phyloP scores from a whole-genome alignment of 345 rosid genomes.

The Citrus medica region DNA sequence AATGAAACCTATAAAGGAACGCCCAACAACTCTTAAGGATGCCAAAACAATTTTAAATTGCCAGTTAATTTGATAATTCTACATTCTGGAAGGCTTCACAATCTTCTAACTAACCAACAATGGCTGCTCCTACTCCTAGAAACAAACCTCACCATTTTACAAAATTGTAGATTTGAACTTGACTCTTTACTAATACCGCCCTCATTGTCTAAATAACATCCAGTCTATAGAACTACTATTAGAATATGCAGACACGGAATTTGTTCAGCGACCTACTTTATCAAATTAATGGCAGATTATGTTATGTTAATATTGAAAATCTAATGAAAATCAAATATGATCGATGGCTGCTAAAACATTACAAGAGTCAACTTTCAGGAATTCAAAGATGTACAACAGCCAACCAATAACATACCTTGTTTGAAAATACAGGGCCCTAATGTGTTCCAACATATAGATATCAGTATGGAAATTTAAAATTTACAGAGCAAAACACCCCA shows the following conservation, averaged over 20 bases:
- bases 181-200: no score
- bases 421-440: not conserved
- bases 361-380: not conserved
- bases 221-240: no score
- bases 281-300: no score
- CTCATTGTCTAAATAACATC: no score
- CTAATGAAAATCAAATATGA: not conserved
- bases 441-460: constrained; percentile 11
- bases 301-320: not conserved
- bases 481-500: constrained; percentile 14
- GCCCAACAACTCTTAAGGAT: not conserved
- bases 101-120: not conserved
- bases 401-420: constrained; percentile 5
- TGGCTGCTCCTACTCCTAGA: not conserved
- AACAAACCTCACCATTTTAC: not conserved
- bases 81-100: not conserved
- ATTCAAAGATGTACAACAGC: not conserved
- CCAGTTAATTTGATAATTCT: not conserved
- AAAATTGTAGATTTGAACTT: no score
- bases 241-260: no score
- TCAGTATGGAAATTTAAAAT: constrained; percentile 3
- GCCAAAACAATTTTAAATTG: not conserved
- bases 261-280: no score
- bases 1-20: not conserved
- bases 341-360: not conserved